These are phyloP conservation scores for Annulohypoxylon moriforme DNA, from an alignment of 495 filamentous ascomycete genomes.

Conservation along the genomic window DNA sequence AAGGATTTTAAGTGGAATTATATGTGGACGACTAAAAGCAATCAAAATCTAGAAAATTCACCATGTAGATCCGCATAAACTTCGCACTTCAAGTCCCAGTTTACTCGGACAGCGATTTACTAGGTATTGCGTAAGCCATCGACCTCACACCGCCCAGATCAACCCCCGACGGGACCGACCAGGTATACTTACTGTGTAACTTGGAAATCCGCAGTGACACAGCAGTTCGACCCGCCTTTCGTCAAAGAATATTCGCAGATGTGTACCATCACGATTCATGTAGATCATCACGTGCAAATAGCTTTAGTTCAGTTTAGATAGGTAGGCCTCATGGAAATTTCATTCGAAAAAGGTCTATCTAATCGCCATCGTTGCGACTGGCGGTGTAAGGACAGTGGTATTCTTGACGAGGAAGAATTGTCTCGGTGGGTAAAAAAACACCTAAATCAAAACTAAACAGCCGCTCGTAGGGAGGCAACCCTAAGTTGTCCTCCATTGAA, in stretches of 20 bases:
- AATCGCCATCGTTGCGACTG: constrained; percentile 37
- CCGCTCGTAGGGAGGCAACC: constrained; percentile 12
- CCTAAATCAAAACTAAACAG: constrained; percentile 22
- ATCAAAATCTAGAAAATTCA: neutral
- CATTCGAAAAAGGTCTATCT: constrained; percentile 30
- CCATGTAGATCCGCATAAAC: neutral
- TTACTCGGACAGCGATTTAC: neutral
- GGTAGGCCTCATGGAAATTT: constrained; percentile 23
- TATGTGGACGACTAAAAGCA: neutral
- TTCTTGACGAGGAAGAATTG: neutral
- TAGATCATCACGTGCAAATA: neutral
- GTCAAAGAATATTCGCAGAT: neutral
- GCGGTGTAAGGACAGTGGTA: constrained; percentile 27
- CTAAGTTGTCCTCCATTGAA: constrained; percentile 12
- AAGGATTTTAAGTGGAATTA: neutral
- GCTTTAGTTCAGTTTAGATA: neutral
- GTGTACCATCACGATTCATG: neutral
- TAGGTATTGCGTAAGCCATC: neutral
- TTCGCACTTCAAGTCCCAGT: neutral
- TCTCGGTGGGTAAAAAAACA: constrained; percentile 2
- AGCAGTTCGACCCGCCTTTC: neutral
- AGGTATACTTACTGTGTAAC: too few relatives aligned
- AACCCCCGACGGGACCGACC: neutral
- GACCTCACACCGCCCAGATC: constrained; percentile 6
- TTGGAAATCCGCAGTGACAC: neutral